Evolutionary conservation across 495 filamentous ascomycete genomes (phyloP), one percentile per base, ranked within the genome.

Genomic region (Hypoxylon rickii): DNA sequence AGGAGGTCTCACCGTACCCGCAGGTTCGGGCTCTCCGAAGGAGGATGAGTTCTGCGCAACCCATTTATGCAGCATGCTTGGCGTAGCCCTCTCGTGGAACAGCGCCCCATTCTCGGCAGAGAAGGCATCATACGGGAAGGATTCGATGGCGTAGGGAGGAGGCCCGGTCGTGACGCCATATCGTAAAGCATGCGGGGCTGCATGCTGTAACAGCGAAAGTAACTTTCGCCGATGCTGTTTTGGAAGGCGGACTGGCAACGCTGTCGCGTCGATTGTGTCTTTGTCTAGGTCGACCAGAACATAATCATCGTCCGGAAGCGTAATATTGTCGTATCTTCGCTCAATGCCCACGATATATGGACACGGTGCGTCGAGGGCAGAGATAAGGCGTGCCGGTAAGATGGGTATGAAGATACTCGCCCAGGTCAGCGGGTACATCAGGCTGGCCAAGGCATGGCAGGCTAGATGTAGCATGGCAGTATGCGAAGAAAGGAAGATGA

Each of bases 331-430:
- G 71, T 97, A 98, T 33, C 94, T 83, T 45, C 90, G 81, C 70
- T 98, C 94, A 32, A 98, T 89, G 37, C 94, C 94, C 15, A 96
- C 89, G 52, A 98, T 96, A 65, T 97, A 98, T 0, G 94, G 94
- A 57, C 94, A 97, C 13, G 94, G 94, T 1, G 94, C 94, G 64
- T 97, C 93, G 15, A 97, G 78, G 6, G 90, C 92, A 48, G 92
- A 90, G 12, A 97, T 77, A 29, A 97, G 75, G 22, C 93, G 83
- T 13, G 90, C 91, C 17, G 93, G 93, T 17, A 97, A 78, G 32
- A 97, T 83, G 7, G 93, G 93, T 49, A 97, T 97, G 60, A 95
- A 88, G 34, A 97, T 90, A 58, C 91, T 92, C 13, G 88, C 80
- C 93, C 94, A 98, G 39, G 88, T 86, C 40, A 97, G 72, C 1